These are phyloP conservation scores for Globisporangium lucens DNA, from an alignment of 352 stramenopile species.

Conservation along the genomic window DNA sequence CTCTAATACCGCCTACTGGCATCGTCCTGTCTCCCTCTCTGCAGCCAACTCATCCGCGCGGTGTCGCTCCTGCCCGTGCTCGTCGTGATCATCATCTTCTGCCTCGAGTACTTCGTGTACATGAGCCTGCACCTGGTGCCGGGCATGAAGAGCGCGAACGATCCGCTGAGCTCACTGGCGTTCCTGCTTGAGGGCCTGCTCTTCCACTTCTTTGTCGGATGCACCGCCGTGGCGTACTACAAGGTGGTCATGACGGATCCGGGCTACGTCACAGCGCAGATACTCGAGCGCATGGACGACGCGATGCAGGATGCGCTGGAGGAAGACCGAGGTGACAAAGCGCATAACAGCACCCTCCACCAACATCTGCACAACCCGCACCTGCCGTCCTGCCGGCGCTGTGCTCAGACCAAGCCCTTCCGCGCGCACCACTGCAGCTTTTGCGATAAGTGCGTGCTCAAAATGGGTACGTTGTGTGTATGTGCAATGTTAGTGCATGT, in stretches of 20 bases:
- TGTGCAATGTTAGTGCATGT: background rate
- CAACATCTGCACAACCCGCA: background rate
- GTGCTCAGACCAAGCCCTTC: slow-evolving; percentile 72
- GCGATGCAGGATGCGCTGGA: slow-evolving; percentile 65
- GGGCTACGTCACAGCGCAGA: slow-evolving; percentile 65
- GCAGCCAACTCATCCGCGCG: slow-evolving; percentile 54
- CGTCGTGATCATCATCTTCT: slow-evolving; percentile 55
- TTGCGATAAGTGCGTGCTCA: slow-evolving; percentile 80
- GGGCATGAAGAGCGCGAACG: slow-evolving; percentile 16
- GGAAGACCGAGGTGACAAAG: slow-evolving; percentile 23
- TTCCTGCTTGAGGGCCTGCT: slow-evolving; percentile 34
- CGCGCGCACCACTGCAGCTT: slow-evolving; percentile 85
- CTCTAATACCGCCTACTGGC: background rate
- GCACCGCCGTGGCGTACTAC: slow-evolving; percentile 59
- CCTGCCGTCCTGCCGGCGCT: slow-evolving; percentile 51
- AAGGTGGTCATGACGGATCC: slow-evolving; percentile 82
- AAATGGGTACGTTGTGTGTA: slow-evolving; percentile 58
- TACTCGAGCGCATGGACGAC: slow-evolving; percentile 60
- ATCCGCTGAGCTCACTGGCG: slow-evolving; percentile 16
- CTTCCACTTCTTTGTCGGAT: slow-evolving; percentile 60
- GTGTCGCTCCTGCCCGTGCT: slow-evolving; percentile 62
- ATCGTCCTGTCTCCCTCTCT: background rate
- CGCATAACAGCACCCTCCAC: background rate
- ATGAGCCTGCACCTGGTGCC: slow-evolving; percentile 49
- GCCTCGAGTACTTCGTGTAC: slow-evolving; percentile 72